phyloP scores from a whole-genome alignment of 1,284 basidiomycete species.

The Malassezia caprae region DNA sequence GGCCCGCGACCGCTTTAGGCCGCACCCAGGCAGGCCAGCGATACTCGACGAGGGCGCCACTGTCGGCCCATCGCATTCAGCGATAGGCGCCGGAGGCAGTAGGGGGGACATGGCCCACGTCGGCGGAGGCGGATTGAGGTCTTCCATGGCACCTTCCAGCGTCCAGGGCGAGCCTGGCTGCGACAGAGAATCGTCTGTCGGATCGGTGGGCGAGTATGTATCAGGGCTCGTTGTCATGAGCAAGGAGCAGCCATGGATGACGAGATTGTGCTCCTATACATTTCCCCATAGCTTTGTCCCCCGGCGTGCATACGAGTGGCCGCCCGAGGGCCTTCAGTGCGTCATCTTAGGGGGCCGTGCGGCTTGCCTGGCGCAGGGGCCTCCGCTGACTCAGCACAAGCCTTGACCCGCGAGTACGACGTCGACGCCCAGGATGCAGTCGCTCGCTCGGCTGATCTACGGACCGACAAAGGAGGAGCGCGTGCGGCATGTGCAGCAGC shows the following conservation, averaged over 20 bases:
- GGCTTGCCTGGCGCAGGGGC: neutral
- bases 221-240: neutral
- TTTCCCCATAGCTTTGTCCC: neutral
- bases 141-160: neutral
- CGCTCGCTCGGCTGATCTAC: conserved; percentile 80
- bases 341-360: neutral
- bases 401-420: neutral
- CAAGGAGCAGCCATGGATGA: neutral
- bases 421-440: conserved; percentile 58
- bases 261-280: neutral
- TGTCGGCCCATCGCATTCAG: neutral
- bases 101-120: neutral
- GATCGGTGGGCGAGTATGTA: neutral
- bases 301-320: neutral
- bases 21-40: neutral
- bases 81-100: neutral
- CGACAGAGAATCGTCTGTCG: neutral
- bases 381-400: neutral
- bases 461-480: conserved; percentile 72
- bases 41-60: neutral
- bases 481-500: conserved; percentile 35
- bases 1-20: neutral
- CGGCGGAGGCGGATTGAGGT: neutral
- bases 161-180: neutral
- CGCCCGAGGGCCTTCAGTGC: neutral